Evolutionary conservation across 164 flowering plant species (phyloP).

Genomic region (Stephania yunnanensis): DNA sequence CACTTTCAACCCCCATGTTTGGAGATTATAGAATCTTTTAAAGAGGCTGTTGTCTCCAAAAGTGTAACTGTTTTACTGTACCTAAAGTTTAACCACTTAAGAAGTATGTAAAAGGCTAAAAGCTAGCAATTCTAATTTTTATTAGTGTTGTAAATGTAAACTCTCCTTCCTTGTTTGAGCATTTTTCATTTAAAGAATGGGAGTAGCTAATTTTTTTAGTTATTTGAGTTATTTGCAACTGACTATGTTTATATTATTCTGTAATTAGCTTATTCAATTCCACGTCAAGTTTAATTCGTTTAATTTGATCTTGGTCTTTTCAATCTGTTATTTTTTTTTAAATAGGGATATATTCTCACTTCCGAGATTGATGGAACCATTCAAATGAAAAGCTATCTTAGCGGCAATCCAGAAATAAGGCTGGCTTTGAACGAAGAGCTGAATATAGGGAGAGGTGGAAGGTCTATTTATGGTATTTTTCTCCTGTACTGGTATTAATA

Average conservation of each 20-base stretch:
- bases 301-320: background rate
- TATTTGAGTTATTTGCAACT: background rate
- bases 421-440: slow-evolving; percentile 89
- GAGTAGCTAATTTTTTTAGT: background rate
- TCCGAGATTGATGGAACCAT: slow-evolving; percentile 99
- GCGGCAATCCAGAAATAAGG: slow-evolving; percentile 92
- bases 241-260: background rate
- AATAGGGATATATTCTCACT: slow-evolving; percentile 89
- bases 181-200: background rate
- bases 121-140: too few species aligned
- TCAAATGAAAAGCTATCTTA: slow-evolving; percentile 96
- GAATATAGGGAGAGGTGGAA: slow-evolving; percentile 68
- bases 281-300: background rate
- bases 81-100: too few species aligned
- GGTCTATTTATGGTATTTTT: slow-evolving; percentile 60
- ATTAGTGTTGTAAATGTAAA: too few species aligned
- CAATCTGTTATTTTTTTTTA: background rate
- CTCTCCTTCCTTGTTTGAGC: background rate
- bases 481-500: slow-evolving; percentile 3
- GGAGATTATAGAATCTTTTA: too few species aligned
- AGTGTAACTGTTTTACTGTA: too few species aligned
- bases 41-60: too few species aligned
- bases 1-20: too few species aligned
- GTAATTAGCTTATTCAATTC: background rate
- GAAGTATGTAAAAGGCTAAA: too few species aligned